Percentiles rank a stretch among this genome's conserved stretches.
phyloP scores from a whole-genome alignment of 78 protist species.

The Dictyostelium firmibasis region DNA sequence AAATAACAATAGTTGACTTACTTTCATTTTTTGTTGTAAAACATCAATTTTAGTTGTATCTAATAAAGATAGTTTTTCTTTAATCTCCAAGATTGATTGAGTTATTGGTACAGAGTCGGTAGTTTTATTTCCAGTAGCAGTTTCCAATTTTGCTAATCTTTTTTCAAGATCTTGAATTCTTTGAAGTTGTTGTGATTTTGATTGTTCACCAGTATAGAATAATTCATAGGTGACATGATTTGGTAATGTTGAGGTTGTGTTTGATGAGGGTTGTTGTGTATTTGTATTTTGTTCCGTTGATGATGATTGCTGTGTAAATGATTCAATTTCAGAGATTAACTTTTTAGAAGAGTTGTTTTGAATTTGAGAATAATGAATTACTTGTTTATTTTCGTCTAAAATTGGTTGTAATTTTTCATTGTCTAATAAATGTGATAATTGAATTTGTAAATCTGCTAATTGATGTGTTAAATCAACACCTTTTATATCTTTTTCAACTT shows the following conservation, averaged over 20 bases:
- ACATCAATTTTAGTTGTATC: constrained; percentile 66
- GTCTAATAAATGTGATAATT: constrained; percentile 20
- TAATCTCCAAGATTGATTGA: constrained; percentile 62
- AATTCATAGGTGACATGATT: constrained; percentile 61
- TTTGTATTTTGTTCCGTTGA: background rate
- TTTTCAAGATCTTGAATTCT: constrained; percentile 61
- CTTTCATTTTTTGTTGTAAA: constrained; percentile 65
- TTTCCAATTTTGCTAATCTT: constrained; percentile 67
- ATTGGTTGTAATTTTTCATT: constrained; percentile 57
- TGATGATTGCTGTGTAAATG: constrained; percentile 11
- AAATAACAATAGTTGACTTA: background rate
- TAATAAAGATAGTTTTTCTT: constrained; percentile 48
- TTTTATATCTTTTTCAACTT: constrained; percentile 60
- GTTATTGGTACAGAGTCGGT: constrained; percentile 45
- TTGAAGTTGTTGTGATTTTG: constrained; percentile 52
- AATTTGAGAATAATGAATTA: constrained; percentile 67
- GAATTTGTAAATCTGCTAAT: constrained; percentile 62
- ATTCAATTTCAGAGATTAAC: constrained; percentile 21
- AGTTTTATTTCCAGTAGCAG: constrained; percentile 51
- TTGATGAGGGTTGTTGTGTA: background rate
- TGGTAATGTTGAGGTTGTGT: background rate
- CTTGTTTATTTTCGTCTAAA: constrained; percentile 54
- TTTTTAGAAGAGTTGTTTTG: constrained; percentile 23
- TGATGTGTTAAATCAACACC: constrained; percentile 57
- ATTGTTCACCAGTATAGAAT: constrained; percentile 57